Conservation (phyloP, 2,329 filamentous ascomycete species). For the Phaeoacremonium minimum region DNA sequence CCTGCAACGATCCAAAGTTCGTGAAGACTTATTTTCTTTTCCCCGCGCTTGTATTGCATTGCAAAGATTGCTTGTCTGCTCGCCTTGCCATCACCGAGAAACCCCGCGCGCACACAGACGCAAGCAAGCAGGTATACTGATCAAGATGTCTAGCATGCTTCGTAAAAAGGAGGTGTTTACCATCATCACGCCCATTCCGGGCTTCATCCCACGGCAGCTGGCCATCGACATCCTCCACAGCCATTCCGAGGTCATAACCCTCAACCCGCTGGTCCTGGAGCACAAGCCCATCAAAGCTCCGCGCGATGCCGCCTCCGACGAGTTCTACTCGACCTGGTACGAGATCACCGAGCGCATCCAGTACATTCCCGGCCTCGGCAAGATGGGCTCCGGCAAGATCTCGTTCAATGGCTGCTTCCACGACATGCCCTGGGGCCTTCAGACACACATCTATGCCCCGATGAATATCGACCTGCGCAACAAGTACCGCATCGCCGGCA, state of each 20-base stretch:
- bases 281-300: conserved; percentile 63
- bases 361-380: conserved; percentile 62
- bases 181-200: conserved; percentile 65
- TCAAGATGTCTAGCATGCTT: conserved; percentile 35
- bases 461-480: conserved; percentile 63
- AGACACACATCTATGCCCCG: conserved; percentile 68
- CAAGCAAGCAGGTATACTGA: no score
- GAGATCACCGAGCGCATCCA: conserved; percentile 68
- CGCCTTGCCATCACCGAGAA: no score
- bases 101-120: no score
- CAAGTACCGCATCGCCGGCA: conserved; percentile 64
- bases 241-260: conserved; percentile 65
- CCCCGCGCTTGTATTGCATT: no score
- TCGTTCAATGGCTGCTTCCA: conserved; percentile 69
- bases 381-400: conserved; percentile 60
- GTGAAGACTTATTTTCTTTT: no score
- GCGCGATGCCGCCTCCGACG: conserved; percentile 62
- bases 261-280: conserved; percentile 64
- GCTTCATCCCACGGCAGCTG: conserved; percentile 66
- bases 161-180: conserved; percentile 64
- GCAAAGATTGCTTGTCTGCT: no score
- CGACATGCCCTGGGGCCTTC: conserved; percentile 66
- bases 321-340: conserved; percentile 72
- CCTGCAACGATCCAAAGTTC: no score
- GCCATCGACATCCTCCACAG: conserved; percentile 70